A percentile compares a stretch with the other conserved stretches of the same genome.
Conservation (phyloP, 371 early-diverging fungal species). For the Syncephalastrum racemosum region DNA sequence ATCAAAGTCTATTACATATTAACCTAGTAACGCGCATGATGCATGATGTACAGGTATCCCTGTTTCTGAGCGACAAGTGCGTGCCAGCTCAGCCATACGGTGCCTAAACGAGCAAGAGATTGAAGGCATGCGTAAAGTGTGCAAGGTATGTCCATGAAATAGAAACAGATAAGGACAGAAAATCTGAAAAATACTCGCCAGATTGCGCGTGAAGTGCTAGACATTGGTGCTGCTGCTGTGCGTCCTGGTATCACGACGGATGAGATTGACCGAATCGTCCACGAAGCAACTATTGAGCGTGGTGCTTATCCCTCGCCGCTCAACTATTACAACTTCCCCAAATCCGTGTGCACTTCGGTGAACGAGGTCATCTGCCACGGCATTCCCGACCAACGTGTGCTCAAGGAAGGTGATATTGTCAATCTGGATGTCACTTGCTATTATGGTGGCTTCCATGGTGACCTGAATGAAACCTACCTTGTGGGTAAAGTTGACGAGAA, state of each 20-base stretch:
- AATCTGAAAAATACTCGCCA: slow-evolving; percentile 9
- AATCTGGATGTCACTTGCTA: slow-evolving; percentile 91
- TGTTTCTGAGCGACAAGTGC: slow-evolving; percentile 65
- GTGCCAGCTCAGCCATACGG: slow-evolving; percentile 66
- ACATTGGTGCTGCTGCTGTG: slow-evolving; percentile 78
- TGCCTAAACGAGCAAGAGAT: slow-evolving; percentile 71
- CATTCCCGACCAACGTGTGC: slow-evolving; percentile 85
- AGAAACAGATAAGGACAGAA: background rate
- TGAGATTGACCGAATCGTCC: slow-evolving; percentile 87
- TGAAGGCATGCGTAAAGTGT: slow-evolving; percentile 77
- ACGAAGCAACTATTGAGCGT: slow-evolving; percentile 85
- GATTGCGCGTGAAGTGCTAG: slow-evolving; percentile 87
- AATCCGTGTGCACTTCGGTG: slow-evolving; percentile 89
- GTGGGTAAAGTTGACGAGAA: slow-evolving; percentile 84
- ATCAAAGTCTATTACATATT: background rate
- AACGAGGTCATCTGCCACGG: slow-evolving; percentile 83
- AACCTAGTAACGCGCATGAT: too few relatives aligned
- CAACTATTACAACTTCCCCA: slow-evolving; percentile 92
- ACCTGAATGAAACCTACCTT: slow-evolving; percentile 83
- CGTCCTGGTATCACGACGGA: slow-evolving; percentile 90
- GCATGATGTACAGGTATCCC: too few relatives aligned
- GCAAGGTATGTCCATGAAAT: slow-evolving; percentile 49
- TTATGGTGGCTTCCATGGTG: slow-evolving; percentile 90
- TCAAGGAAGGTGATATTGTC: slow-evolving; percentile 90
- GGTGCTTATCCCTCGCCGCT: slow-evolving; percentile 94